Evolutionary conservation across 2,329 filamentous ascomycete genomes (phyloP).

Genomic region (Alternaria sp.): DNA sequence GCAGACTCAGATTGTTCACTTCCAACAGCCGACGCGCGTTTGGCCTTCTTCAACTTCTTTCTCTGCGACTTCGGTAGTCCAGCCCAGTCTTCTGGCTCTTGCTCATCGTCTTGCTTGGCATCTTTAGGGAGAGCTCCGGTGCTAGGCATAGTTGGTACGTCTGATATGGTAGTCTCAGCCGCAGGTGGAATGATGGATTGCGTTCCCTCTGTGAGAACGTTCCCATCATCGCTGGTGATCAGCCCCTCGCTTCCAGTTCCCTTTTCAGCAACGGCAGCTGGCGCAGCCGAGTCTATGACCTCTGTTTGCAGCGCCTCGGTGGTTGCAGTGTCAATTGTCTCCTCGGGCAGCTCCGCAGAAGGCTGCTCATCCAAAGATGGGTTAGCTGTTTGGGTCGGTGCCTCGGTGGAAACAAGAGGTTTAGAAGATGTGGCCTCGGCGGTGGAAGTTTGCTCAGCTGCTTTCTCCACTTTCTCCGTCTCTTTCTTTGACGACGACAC

Average conservation of each 20-base stretch:
- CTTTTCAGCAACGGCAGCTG: background rate
- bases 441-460: constrained; percentile 21
- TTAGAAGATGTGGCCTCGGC: constrained; percentile 12
- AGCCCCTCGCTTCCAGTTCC: background rate
- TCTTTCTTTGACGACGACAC: constrained; percentile 29
- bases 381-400: background rate
- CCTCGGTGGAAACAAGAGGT: background rate
- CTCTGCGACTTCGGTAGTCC: constrained; percentile 37
- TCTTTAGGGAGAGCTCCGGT: background rate
- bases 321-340: background rate
- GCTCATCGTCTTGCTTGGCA: constrained; percentile 6
- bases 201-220: background rate
- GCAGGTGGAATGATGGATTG: background rate
- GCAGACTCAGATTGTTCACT: constrained; percentile 21
- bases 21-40: constrained; percentile 30
- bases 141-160: background rate
- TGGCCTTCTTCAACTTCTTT: constrained; percentile 43
- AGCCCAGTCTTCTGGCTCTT: constrained; percentile 22
- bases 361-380: background rate
- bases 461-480: constrained; percentile 37
- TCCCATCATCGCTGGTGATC: background rate
- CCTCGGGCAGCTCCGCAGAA: background rate
- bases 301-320: background rate
- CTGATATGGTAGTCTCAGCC: background rate
- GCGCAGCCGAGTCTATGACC: background rate